Evolutionary conservation across 805 yeast genomes (phyloP).

Genomic region (Candida tallmaniae): DNA sequence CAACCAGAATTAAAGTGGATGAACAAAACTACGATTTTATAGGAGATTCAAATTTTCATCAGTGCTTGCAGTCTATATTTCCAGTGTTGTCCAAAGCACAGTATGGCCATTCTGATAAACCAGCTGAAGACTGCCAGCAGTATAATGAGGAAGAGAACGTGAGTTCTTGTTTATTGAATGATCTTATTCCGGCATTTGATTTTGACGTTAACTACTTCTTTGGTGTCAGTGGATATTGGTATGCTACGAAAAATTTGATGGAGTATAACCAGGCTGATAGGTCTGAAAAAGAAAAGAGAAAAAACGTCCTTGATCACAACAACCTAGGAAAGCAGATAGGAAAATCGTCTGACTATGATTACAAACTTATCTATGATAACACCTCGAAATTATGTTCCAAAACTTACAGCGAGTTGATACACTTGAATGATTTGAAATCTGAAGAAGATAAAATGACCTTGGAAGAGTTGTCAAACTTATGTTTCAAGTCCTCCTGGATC

Average conservation of each 20-base stretch:
- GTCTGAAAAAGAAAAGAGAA: neutral
- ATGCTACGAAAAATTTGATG: conserved; percentile 47
- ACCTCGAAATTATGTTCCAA: conserved; percentile 47
- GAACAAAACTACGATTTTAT: conserved; percentile 32
- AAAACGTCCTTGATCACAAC: conserved; percentile 2
- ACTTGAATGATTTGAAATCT: conserved; percentile 25
- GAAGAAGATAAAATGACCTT: conserved; percentile 27
- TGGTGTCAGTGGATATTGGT: conserved; percentile 69
- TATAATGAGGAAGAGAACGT: conserved; percentile 25
- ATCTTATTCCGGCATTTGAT: conserved; percentile 52
- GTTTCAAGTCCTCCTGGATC: conserved; percentile 62
- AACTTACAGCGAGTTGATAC: conserved; percentile 32
- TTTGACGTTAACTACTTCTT: conserved; percentile 53
- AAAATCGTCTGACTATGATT: conserved; percentile 35
- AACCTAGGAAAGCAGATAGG: conserved; percentile 6
- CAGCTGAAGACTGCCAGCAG: conserved; percentile 26
- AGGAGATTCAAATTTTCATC: conserved; percentile 50
- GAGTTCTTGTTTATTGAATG: conserved; percentile 48
- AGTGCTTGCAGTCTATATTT: conserved; percentile 46
- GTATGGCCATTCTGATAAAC: conserved; percentile 17
- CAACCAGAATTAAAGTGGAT: conserved; percentile 18
- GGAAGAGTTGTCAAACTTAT: conserved; percentile 47
- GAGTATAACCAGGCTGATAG: conserved; percentile 26
- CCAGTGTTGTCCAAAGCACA: conserved; percentile 38
- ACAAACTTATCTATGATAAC: conserved; percentile 36